These are phyloP conservation scores for Hibiscus trionum DNA, from an alignment of 345 rosid species.

Conservation along the genomic window DNA sequence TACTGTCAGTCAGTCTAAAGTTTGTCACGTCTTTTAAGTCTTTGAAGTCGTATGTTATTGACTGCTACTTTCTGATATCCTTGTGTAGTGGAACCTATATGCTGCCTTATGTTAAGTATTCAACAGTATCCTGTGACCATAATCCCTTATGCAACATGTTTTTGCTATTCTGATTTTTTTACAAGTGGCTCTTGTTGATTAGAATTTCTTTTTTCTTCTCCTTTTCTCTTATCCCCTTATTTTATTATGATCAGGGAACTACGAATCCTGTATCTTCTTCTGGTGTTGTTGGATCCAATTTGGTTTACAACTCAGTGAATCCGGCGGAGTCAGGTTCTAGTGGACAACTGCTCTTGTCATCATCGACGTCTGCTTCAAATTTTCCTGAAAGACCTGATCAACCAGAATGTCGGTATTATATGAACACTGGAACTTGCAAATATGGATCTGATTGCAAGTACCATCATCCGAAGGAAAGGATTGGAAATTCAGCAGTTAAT, in stretches of 20 bases:
- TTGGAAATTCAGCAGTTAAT: constrained; percentile 28
- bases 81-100: not conserved
- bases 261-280: constrained; percentile 29
- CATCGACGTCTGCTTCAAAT: constrained; percentile 15
- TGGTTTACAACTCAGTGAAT: constrained; percentile 33
- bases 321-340: constrained; percentile 46
- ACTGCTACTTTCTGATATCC: not conserved
- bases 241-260: constrained; percentile 34
- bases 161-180: not conserved
- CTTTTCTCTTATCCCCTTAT: not conserved
- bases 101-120: not conserved
- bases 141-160: not conserved
- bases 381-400: constrained; percentile 12
- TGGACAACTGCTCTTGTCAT: constrained; percentile 33
- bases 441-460: constrained; percentile 80
- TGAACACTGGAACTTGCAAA: constrained; percentile 36
- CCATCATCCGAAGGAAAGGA: constrained; percentile 72
- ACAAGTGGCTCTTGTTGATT: not conserved
- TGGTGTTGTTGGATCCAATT: constrained; percentile 37
- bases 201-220: not conserved
- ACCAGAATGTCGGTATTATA: not conserved
- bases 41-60: not conserved
- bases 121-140: not conserved
- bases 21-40: not conserved
- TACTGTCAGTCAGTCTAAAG: not conserved